Conservation (phyloP, 2,329 filamentous ascomycete genomes). For the Monosporascus sp. region DNA sequence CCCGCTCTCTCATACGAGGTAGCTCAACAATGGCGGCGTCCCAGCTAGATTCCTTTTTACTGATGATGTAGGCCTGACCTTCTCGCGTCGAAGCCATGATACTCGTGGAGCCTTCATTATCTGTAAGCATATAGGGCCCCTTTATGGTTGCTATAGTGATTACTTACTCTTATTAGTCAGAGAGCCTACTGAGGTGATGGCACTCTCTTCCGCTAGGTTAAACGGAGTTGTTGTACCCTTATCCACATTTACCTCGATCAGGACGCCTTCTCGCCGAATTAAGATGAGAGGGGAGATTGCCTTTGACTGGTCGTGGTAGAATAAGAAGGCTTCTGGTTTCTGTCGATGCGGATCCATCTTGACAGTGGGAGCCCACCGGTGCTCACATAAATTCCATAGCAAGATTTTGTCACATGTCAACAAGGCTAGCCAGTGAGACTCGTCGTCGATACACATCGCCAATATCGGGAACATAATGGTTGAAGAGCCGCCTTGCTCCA, state of each 20-base stretch:
- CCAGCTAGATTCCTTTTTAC: slow-evolving; percentile 41
- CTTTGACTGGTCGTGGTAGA: slow-evolving; percentile 39
- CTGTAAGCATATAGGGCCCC: slow-evolving; percentile 8
- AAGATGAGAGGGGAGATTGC: slow-evolving; percentile 48
- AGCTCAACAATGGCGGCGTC: slow-evolving; percentile 41
- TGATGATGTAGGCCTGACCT: slow-evolving; percentile 24
- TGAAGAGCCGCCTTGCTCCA: slow-evolving; percentile 34
- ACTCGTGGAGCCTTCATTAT: slow-evolving; percentile 20
- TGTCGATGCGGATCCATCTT: slow-evolving; percentile 53
- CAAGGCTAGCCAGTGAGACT: slow-evolving; percentile 61
- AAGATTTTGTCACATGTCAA: slow-evolving; percentile 54
- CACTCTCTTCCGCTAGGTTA: slow-evolving; percentile 44
- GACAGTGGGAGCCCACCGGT: slow-evolving; percentile 50
- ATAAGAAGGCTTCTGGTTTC: slow-evolving; percentile 59
- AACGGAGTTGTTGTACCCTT: slow-evolving; percentile 37
- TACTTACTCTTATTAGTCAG: slow-evolving; percentile 41
- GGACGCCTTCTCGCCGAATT: slow-evolving; percentile 58
- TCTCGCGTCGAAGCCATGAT: slow-evolving; percentile 28
- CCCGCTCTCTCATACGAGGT: slow-evolving; percentile 32
- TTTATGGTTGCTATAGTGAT: background rate
- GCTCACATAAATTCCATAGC: slow-evolving; percentile 58
- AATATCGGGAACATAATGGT: slow-evolving; percentile 53
- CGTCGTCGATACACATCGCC: slow-evolving; percentile 59
- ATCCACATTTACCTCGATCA: slow-evolving; percentile 53
- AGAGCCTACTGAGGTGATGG: slow-evolving; percentile 44